Percentiles rank a stretch among this genome's conserved stretches.
Evolutionary conservation across 352 stramenopile genomes (phyloP).

Genomic region (Blastocystis sp.): DNA sequence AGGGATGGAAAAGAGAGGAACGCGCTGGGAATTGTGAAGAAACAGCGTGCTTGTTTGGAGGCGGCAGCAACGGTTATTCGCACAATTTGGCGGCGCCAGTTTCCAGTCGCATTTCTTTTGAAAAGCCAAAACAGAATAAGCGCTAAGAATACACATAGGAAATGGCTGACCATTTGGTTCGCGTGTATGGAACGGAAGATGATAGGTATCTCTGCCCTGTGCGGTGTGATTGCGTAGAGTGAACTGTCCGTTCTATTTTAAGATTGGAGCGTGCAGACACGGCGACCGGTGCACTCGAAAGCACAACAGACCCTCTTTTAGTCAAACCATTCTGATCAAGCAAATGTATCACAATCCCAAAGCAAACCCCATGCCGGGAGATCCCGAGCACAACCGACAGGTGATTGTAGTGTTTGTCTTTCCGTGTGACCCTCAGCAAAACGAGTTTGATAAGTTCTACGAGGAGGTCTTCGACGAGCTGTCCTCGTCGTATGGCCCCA

Average conservation of each 20-base stretch:
- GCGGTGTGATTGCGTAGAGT: slow-evolving; percentile 74
- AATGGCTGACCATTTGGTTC: slow-evolving; percentile 68
- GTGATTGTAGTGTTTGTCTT: slow-evolving; percentile 50
- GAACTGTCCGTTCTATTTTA: slow-evolving; percentile 99
- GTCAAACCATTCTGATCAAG: slow-evolving; percentile 94
- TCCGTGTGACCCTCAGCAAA: slow-evolving; percentile 7
- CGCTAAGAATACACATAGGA: slow-evolving; percentile 3
- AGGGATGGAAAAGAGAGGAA: too few relatives aligned
- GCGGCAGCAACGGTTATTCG: neutral
- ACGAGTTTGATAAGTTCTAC: slow-evolving; percentile 88
- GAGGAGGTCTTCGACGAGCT: slow-evolving; percentile 96
- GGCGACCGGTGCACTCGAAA: slow-evolving; percentile 93
- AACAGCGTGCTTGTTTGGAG: neutral
- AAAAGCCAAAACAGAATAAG: neutral
- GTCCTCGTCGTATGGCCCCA: slow-evolving; percentile 89
- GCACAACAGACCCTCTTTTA: slow-evolving; percentile 97
- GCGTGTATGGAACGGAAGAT: slow-evolving; percentile 69
- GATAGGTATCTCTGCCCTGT: slow-evolving; percentile 11
- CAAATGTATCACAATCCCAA: slow-evolving; percentile 94
- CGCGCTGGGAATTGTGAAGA: neutral
- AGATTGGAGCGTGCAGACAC: slow-evolving; percentile 98
- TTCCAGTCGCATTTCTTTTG: neutral
- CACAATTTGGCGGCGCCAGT: neutral
- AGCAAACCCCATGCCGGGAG: neutral
- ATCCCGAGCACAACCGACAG: slow-evolving; percentile 3